A percentile compares a stretch with the other conserved stretches of the same genome.
Evolutionary conservation across 441 rosid genomes (phyloP).

Genomic region (Daphne laureola): DNA sequence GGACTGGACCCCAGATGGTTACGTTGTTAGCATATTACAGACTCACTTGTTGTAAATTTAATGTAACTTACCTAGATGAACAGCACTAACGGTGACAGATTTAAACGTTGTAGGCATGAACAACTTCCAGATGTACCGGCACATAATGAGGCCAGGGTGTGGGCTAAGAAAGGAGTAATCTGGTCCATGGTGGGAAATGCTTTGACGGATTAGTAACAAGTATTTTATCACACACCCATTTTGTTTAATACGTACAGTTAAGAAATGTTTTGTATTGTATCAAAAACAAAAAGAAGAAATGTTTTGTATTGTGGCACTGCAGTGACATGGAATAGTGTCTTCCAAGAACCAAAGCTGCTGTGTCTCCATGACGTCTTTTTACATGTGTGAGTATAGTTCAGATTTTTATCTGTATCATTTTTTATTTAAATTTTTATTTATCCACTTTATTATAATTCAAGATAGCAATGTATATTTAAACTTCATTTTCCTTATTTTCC

Average conservation of each 20-base stretch:
- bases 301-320: constrained; percentile 13
- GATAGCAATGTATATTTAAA: too few relatives aligned
- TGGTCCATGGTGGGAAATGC: constrained; percentile 53
- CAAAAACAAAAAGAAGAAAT: too few relatives aligned
- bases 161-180: constrained; percentile 52
- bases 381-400: too few relatives aligned
- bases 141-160: constrained; percentile 45
- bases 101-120: constrained; percentile 28
- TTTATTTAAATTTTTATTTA: too few relatives aligned
- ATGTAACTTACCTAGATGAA: neutral
- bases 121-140: constrained; percentile 50
- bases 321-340: constrained; percentile 46
- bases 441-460: too few relatives aligned
- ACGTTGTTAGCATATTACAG: constrained; percentile 21
- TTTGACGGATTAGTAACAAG: too few relatives aligned
- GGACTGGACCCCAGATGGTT: constrained; percentile 55
- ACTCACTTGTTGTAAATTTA: too few relatives aligned
- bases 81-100: neutral
- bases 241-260: too few relatives aligned
- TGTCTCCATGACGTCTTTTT: constrained; percentile 51
- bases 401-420: too few relatives aligned
- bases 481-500: too few relatives aligned
- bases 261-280: too few relatives aligned
- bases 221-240: too few relatives aligned
- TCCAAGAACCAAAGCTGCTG: constrained; percentile 39